These are phyloP conservation scores for Haplosporangium sp. DNA, from an alignment of 371 early-diverging fungal genomes.

Conservation along the genomic window DNA sequence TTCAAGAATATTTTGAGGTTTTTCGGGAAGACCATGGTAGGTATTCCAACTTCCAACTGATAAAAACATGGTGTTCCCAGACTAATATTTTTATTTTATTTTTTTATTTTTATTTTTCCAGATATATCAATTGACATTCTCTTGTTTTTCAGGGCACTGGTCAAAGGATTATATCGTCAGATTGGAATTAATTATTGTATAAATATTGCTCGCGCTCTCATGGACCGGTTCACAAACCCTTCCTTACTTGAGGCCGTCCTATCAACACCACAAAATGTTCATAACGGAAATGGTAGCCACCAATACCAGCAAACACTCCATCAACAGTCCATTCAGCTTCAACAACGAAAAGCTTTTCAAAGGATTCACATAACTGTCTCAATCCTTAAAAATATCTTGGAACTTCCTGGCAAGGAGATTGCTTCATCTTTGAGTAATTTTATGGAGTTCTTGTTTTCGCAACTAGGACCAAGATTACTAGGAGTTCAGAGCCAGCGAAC, in stretches of 20 bases:
- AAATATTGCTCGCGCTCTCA: conserved; percentile 34
- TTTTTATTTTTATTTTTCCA: neutral
- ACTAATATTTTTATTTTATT: neutral
- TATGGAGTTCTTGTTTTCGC: conserved; percentile 32
- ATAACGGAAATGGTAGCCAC: neutral
- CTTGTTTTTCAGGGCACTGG: conserved; percentile 27
- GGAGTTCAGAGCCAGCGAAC: conserved; percentile 9
- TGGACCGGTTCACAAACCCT: conserved; percentile 32
- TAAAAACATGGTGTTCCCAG: neutral
- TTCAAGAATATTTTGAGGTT: conserved; percentile 42
- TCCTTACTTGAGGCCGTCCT: conserved; percentile 28
- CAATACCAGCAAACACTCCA: conserved; percentile 19
- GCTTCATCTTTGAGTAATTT: conserved; percentile 15
- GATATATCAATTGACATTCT: conserved; percentile 39
- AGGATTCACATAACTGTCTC: conserved; percentile 25
- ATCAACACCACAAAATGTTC: neutral
- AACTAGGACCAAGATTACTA: conserved; percentile 40
- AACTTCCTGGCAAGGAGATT: conserved; percentile 33
- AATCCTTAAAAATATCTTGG: conserved; percentile 30
- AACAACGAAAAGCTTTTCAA: conserved; percentile 27
- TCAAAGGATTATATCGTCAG: conserved; percentile 35
- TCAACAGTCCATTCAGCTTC: conserved; percentile 20
- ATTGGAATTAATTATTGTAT: conserved; percentile 34
- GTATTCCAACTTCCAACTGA: neutral
- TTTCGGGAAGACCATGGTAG: conserved; percentile 50